Conservation (phyloP, 163 green algal species). For the Chlamydomonas reinhardtii region DNA sequence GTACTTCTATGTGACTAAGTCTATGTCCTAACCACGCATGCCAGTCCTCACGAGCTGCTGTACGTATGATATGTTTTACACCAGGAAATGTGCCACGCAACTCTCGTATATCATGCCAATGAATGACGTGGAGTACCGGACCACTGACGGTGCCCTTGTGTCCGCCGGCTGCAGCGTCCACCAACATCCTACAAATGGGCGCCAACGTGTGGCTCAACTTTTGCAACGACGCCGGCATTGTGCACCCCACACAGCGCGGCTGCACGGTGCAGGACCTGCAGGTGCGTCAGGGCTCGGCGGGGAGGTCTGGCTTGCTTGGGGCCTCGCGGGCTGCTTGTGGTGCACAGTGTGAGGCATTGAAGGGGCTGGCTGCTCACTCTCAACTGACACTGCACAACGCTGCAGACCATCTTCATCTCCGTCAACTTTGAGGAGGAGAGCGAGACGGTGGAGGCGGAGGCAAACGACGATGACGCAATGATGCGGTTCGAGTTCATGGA, state of each 20-base stretch:
- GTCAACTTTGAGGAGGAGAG: constrained; percentile 72
- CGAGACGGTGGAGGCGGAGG: constrained; percentile 55
- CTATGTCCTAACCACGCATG: too few relatives aligned
- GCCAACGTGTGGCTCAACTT: constrained; percentile 52
- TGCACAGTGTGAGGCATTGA: too few relatives aligned
- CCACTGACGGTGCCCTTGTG: too few relatives aligned
- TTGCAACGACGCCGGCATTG: constrained; percentile 52
- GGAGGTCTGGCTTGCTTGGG: too few relatives aligned
- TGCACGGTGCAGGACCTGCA: constrained; percentile 50
- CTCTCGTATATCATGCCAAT: too few relatives aligned
- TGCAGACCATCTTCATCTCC: constrained; percentile 62
- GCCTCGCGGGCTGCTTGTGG: too few relatives aligned
- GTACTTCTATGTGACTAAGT: too few relatives aligned
- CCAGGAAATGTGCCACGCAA: too few relatives aligned
- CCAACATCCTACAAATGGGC: constrained; percentile 41
- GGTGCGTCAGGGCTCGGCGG: background rate
- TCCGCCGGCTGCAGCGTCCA: constrained; percentile 30
- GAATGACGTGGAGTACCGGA: too few relatives aligned
- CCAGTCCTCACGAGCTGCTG: too few relatives aligned
- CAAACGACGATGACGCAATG: constrained; percentile 72
- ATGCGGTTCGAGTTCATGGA: constrained; percentile 73
- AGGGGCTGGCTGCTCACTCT: background rate
- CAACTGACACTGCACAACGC: background rate
- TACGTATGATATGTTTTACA: too few relatives aligned
- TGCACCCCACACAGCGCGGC: constrained; percentile 43